Evolutionary conservation across 345 rosid genomes (phyloP), one percentile per base, ranked within the genome.

Genomic region (Clarkia xantiana): DNA sequence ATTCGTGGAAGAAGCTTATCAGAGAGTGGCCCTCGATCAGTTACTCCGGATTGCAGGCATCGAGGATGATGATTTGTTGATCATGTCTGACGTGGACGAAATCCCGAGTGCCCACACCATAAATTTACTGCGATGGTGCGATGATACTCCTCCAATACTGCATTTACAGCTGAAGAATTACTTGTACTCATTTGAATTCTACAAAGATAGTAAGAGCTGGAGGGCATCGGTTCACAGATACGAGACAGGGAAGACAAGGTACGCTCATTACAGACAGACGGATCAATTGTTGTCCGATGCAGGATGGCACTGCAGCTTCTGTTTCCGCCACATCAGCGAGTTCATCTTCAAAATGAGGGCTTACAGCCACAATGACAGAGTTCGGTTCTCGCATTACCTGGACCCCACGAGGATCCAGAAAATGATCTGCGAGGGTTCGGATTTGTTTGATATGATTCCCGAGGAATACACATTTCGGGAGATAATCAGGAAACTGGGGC

Each of bases 281-380:
- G 81, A 90, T 65, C 18, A 64, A 18, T 69, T 86, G 5, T 61
- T 90, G 57, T 64, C 97, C 6, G 94, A 82, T 68, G 57, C 97
- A 0, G 97, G 97, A 8, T 89, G 95, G 97, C 97, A 86, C 63
- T 90, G 97, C n/a, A n/a, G n/a, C n/a, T n/a, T n/a, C n/a, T n/a
- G n/a, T n/a, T n/a, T 90, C 65, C 81, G 95, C 42, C 62, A 50
- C 62, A 77, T 90, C 36, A 76, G 64, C 14, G 82, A 82, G 58
- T 90, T 90, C 52, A 45, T 81, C 38, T 90, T 90, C 73, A 90
- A 90, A 81, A 90, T 90, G 97, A 82, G 77, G 65, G 97, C 97
- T 19, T 90, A 90, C 54, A 90, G 95, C 59, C 97, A 90, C 67
- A 64, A 67, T 1, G 97, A 90, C 62, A 66, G 97, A 12, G 95